Percentiles rank a stretch among this genome's conserved stretches.
Evolutionary conservation across 352 stramenopile species (phyloP).

Genomic region (Phytophthora ramorum): DNA sequence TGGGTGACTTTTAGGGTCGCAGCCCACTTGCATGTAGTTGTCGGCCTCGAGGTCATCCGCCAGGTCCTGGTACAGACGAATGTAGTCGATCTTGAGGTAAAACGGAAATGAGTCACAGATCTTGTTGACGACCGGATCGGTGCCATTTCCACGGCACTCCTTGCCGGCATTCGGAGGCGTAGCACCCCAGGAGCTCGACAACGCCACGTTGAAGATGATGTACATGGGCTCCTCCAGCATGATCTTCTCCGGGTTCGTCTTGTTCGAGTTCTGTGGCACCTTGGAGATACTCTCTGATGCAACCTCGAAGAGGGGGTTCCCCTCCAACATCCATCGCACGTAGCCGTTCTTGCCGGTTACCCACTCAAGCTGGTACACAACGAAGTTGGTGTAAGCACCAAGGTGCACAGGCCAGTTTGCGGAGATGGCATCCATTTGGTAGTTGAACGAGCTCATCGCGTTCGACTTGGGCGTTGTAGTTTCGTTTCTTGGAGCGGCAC

Average conservation of each 20-base stretch:
- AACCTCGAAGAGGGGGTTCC: constrained; percentile 85
- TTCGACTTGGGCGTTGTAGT: constrained; percentile 58
- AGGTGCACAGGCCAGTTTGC: constrained; percentile 77
- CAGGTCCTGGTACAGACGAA: constrained; percentile 74
- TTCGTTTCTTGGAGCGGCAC: constrained; percentile 47
- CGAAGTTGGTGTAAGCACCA: constrained; percentile 66
- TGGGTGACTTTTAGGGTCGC: constrained; percentile 53
- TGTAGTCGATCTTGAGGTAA: constrained; percentile 67
- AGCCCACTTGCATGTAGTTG: constrained; percentile 62
- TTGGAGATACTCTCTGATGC: constrained; percentile 48
- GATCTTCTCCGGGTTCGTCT: constrained; percentile 52
- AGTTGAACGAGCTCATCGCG: constrained; percentile 34
- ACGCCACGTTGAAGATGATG: constrained; percentile 94
- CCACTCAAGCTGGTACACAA: constrained; percentile 33
- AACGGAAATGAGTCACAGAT: constrained; percentile 59
- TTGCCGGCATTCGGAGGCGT: constrained; percentile 31
- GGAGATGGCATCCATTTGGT: constrained; percentile 47
- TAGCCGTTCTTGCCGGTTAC: constrained; percentile 50
- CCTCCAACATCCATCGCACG: constrained; percentile 69
- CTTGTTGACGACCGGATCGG: constrained; percentile 44
- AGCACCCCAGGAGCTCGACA: constrained; percentile 79
- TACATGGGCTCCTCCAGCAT: constrained; percentile 94
- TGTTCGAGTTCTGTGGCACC: constrained; percentile 50
- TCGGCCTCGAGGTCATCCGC: constrained; percentile 41
- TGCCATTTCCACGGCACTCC: constrained; percentile 35